A percentile compares a stretch with the other conserved stretches of the same genome.
Conservation (phyloP, 371 early-diverging fungal genomes). For the Entomophthora muscae region DNA sequence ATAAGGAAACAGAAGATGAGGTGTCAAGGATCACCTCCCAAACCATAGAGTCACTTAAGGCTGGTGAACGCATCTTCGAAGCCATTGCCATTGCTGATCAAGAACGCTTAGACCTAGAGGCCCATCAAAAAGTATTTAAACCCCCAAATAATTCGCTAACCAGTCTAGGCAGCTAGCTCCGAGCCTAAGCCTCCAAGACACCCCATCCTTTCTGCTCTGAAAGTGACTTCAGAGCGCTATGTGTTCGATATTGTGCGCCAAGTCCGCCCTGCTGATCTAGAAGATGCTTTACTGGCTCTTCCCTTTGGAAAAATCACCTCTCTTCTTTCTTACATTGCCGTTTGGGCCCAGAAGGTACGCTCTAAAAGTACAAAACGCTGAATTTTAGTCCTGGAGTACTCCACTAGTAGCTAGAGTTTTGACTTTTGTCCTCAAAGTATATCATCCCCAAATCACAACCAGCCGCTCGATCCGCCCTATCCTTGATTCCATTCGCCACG, state of each 20-base stretch:
- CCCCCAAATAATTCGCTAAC: constrained; percentile 15
- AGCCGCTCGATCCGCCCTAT: constrained; percentile 54
- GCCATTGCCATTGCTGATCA: constrained; percentile 74
- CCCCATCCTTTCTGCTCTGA: constrained; percentile 50
- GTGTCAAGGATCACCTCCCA: constrained; percentile 59
- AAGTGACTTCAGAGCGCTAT: constrained; percentile 58
- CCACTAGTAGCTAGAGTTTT: constrained; percentile 58
- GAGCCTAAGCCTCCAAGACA: constrained; percentile 20
- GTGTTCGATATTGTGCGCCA: constrained; percentile 55
- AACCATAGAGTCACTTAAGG: constrained; percentile 78
- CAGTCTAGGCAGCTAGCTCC: constrained; percentile 30
- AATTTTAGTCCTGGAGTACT: constrained; percentile 50
- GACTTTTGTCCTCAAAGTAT: constrained; percentile 56
- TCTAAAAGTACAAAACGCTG: not conserved
- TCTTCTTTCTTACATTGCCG: constrained; percentile 50
- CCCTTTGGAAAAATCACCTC: constrained; percentile 60
- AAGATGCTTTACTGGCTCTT: constrained; percentile 72
- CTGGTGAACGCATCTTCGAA: constrained; percentile 81
- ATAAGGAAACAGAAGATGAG: constrained; percentile 32
- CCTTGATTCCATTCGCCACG: constrained; percentile 50
- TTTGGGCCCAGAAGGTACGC: constrained; percentile 42
- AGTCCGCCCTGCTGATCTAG: constrained; percentile 65
- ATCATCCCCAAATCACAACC: constrained; percentile 67
- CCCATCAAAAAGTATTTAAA: constrained; percentile 29
- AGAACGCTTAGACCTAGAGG: constrained; percentile 48